Evolutionary conservation across 306 rosid species (phyloP).

Genomic region (Carpinus fangiana): DNA sequence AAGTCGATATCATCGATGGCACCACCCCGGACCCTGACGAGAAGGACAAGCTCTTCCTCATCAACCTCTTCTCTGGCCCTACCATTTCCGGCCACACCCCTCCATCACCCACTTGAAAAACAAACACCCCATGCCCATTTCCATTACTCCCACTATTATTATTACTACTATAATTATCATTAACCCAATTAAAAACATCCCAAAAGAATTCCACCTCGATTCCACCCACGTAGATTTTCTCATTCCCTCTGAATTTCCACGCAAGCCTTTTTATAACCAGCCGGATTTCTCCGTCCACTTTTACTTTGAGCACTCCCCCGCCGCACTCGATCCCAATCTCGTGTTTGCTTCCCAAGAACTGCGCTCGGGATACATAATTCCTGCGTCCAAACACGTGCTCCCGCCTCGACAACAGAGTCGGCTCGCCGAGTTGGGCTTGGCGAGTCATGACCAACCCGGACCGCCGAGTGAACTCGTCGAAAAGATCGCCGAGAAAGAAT

Average conservation of each 20-base stretch:
- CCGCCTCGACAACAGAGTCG: constrained; percentile 57
- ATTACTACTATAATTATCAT: constrained; percentile 11
- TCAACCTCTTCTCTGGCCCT: constrained; percentile 66
- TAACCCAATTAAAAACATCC: constrained; percentile 80
- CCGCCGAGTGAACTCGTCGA: constrained; percentile 36
- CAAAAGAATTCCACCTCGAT: constrained; percentile 75
- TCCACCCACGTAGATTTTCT: constrained; percentile 58
- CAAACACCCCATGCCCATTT: constrained; percentile 66
- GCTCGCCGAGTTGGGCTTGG: constrained; percentile 14
- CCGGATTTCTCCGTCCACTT: constrained; percentile 55
- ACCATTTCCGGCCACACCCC: constrained; percentile 79
- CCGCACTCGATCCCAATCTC: constrained; percentile 67
- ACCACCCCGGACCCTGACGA: constrained; percentile 28
- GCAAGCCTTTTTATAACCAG: constrained; percentile 64
- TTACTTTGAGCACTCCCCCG: constrained; percentile 53
- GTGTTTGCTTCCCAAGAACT: constrained; percentile 65
- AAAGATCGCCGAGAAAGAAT: constrained; percentile 69
- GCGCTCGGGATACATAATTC: constrained; percentile 51
- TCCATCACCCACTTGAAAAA: constrained; percentile 75
- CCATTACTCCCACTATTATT: constrained; percentile 10
- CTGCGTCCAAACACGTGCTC: constrained; percentile 69
- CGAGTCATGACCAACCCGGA: constrained; percentile 17
- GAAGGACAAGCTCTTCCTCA: constrained; percentile 55
- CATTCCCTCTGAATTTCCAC: constrained; percentile 93
- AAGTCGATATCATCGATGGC: constrained; percentile 16